phyloP scores from a whole-genome alignment of 2,329 filamentous ascomycete species.

The Diaporthe capsici region DNA sequence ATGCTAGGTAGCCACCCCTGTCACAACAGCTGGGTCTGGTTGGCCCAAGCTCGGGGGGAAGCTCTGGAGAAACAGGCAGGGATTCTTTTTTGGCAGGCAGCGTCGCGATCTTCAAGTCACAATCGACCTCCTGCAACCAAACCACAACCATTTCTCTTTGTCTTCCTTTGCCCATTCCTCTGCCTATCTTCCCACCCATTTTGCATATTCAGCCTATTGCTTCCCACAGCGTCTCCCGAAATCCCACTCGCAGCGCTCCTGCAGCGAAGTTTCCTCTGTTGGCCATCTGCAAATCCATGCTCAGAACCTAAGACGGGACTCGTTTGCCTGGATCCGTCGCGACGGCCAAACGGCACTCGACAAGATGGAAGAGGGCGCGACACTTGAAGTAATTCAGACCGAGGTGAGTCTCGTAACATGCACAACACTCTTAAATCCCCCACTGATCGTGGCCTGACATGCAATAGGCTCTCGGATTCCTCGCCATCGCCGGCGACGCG shows the following conservation, averaged over 20 bases:
- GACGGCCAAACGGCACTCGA: conserved; percentile 45
- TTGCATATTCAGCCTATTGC: conserved; percentile 11
- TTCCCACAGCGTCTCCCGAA: not conserved
- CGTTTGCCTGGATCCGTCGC: conserved; percentile 40
- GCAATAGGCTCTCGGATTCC: conserved; percentile 80
- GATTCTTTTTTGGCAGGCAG: conserved; percentile 39
- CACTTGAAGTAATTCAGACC: conserved; percentile 84
- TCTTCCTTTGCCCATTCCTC: conserved; percentile 13
- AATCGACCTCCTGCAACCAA: conserved; percentile 1
- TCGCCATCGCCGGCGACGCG: conserved; percentile 82
- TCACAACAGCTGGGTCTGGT: conserved; percentile 18
- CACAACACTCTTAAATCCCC: no score
- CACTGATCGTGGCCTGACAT: not conserved
- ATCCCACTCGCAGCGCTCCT: not conserved
- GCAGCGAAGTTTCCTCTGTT: not conserved
- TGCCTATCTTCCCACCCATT: not conserved
- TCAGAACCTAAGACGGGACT: conserved; percentile 32
- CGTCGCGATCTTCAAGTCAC: conserved; percentile 36
- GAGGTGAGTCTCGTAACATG: conserved; percentile 70
- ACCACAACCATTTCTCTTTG: conserved; percentile 27
- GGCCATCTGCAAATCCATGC: conserved; percentile 27
- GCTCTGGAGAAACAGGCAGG: conserved; percentile 42
- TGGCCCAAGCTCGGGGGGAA: conserved; percentile 38
- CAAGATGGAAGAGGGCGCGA: conserved; percentile 65
- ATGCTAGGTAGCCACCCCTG: conserved; percentile 17